phyloP scores from a whole-genome alignment of 1,284 basidiomycete genomes.

The Puccinia hordei region DNA sequence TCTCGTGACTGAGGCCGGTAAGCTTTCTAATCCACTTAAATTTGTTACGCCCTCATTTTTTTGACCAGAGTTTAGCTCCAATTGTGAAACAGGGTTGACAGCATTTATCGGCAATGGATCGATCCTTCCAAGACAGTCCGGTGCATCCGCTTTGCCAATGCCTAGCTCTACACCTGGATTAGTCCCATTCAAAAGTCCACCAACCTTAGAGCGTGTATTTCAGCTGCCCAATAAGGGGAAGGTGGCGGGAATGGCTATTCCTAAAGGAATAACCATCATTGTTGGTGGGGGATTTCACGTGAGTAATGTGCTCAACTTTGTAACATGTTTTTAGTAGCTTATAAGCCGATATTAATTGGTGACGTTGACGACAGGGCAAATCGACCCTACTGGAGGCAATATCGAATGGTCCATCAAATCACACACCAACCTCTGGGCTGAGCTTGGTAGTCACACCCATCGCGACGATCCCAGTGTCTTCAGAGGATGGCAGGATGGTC shows the following conservation, averaged over 20 bases:
- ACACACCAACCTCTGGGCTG: slow-evolving; percentile 46
- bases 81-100: slow-evolving; percentile 28
- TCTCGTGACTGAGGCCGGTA: slow-evolving; percentile 40
- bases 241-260: slow-evolving; percentile 45
- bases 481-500: slow-evolving; percentile 45
- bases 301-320: neutral
- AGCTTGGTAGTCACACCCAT: slow-evolving; percentile 32
- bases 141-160: slow-evolving; percentile 45
- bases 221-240: slow-evolving; percentile 32
- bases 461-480: slow-evolving; percentile 38
- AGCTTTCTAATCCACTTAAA: neutral
- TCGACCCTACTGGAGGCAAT: slow-evolving; percentile 49
- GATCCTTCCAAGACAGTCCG: slow-evolving; percentile 40
- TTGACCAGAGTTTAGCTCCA: neutral
- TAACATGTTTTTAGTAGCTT: neutral
- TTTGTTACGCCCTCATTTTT: neutral
- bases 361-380: slow-evolving; percentile 27
- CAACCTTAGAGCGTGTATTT: slow-evolving; percentile 36
- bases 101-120: slow-evolving; percentile 49
- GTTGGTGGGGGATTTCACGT: slow-evolving; percentile 49
- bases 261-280: slow-evolving; percentile 45
- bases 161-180: slow-evolving; percentile 29
- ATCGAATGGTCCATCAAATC: slow-evolving; percentile 47
- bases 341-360: neutral
- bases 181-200: slow-evolving; percentile 43